Evolutionary conservation across 345 rosid genomes (phyloP).

Genomic region (Gossypium herbaceum): DNA sequence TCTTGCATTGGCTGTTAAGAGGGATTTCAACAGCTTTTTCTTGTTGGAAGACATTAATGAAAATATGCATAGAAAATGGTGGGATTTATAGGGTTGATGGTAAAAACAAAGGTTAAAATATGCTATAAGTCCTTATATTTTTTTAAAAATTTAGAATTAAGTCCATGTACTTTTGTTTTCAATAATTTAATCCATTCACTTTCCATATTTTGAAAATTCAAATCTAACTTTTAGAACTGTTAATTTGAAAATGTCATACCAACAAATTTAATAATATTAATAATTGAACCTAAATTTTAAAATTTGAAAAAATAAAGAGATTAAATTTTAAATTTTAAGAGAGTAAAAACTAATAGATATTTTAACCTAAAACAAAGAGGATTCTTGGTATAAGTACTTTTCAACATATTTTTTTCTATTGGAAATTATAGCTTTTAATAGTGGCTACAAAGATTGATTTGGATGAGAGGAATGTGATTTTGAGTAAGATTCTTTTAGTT

Average conservation of each 20-base stretch:
- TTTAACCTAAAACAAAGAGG: neutral
- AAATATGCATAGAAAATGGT: neutral
- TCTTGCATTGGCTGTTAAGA: neutral
- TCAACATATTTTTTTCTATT: neutral
- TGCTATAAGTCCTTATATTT: too few species aligned
- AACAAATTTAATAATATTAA: too few species aligned
- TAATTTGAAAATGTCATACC: too few species aligned
- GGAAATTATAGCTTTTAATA: neutral
- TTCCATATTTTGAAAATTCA: too few species aligned
- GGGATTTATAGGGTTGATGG: too few species aligned
- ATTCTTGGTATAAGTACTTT: constrained; percentile 15
- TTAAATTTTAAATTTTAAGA: neutral
- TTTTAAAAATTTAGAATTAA: too few species aligned
- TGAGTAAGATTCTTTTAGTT: neutral
- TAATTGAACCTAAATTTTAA: too few species aligned
- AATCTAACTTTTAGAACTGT: too few species aligned
- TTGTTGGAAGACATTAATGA: constrained; percentile 16
- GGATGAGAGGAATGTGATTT: neutral
- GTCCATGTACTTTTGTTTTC: too few species aligned
- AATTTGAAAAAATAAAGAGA: neutral
- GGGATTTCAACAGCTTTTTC: neutral
- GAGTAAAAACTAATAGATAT: too few species aligned
- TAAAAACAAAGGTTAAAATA: too few species aligned
- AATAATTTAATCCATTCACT: too few species aligned
- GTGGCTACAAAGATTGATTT: neutral